Evolutionary conservation across 352 stramenopile species (phyloP), one percentile per base, ranked within the genome.

Genomic region (Globisporangium takayamanum): DNA sequence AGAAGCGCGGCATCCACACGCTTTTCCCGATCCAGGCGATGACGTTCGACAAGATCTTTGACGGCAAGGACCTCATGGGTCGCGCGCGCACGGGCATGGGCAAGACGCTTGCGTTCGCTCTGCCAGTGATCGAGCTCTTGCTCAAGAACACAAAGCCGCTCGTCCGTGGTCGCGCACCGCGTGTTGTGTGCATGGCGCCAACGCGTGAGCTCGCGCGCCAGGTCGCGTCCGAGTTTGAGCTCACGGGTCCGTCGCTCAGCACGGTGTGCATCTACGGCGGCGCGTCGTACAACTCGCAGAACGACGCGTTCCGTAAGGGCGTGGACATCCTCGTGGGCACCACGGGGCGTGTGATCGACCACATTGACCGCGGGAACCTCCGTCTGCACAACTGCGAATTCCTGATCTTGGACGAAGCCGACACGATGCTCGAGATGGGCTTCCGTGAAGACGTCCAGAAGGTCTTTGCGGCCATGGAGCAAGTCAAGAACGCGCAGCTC

Each of bases 61-160:
- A 89, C 52, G 94, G 97, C 25, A 92, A 97, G 48, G 96, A 99
- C 77, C 76, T 99, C 20, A 98, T 99, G 72, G 97, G 97, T 16
- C 88, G 96, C 53, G 96, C 93, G 10, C 90, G 94, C 28, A 99
- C 97, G 3, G 97, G 97, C 61, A 99, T 98, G 65, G 97, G 97
- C 55, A 99, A 99, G 84, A 99, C 97, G 20, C 78, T 99, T 12
- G 97, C 97, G 39, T 99, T 99, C 75, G 96, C 94, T 8, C 78
- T 99, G 42, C 97, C 97, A 4, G 77, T 98, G 18, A 84, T 99
- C 45, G 90, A 98, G 63, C 70, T 94, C 46, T 65, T 99, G 50
- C 62, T 97, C 6, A 85, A 85, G 50, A 87, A 96, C 59, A 87
- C 78, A 41, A 80, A 84, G 49, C 87, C 88, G 42, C 77, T 86